A percentile compares a stretch with the other conserved stretches of the same genome.
These are phyloP conservation scores for Pelagomonas calceolata DNA, from an alignment of 108 stramenopile genomes.

Conservation along the genomic window DNA sequence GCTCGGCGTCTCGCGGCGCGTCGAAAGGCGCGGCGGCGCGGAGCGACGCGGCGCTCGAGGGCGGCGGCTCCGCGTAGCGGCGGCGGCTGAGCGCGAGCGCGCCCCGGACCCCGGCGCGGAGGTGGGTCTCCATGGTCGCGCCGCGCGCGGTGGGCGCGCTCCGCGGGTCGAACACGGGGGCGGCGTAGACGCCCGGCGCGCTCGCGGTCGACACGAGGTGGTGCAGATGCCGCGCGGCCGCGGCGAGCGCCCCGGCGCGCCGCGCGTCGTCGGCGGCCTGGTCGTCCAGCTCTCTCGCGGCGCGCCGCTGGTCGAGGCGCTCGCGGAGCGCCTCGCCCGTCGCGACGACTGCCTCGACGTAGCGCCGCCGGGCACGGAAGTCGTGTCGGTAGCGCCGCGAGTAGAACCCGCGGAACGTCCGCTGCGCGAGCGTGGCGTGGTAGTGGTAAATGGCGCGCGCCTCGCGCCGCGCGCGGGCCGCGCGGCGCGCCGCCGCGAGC, in stretches of 20 bases:
- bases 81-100: constrained; percentile 21
- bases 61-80: constrained; percentile 14
- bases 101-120: constrained; percentile 33
- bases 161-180: constrained; percentile 22
- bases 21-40: constrained; percentile 36
- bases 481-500: not conserved
- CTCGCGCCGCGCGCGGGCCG: not conserved
- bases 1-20: constrained; percentile 7
- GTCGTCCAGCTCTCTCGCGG: constrained; percentile 20
- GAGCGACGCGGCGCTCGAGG: constrained; percentile 22
- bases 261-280: constrained; percentile 5
- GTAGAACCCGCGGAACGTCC: constrained; percentile 33
- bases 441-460: constrained; percentile 33
- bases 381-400: constrained; percentile 38
- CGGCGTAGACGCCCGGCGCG: constrained; percentile 36
- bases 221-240: constrained; percentile 36
- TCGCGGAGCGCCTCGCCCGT: constrained; percentile 24
- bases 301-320: constrained; percentile 16
- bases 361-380: constrained; percentile 23
- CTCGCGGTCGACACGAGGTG: constrained; percentile 39
- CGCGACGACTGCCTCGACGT: constrained; percentile 28
- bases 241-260: constrained; percentile 21
- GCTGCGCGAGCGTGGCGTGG: constrained; percentile 28
- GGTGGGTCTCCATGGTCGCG: constrained; percentile 35
- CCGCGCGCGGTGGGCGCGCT: constrained; percentile 31